Evolutionary conservation across 2,329 filamentous ascomycete genomes (phyloP).

Genomic region (Penicillium capsulatum): DNA sequence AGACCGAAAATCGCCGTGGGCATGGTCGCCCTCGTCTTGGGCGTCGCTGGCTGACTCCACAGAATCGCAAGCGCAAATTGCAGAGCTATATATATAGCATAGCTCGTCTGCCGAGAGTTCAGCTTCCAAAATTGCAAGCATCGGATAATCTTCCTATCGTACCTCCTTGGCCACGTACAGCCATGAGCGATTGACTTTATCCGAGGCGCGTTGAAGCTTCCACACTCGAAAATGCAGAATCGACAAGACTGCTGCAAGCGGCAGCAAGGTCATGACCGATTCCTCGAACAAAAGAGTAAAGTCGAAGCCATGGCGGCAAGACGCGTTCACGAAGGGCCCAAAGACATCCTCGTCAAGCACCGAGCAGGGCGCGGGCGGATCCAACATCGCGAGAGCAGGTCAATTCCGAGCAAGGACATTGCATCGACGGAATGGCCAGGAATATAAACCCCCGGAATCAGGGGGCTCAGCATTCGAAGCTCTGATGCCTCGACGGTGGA

Average conservation of each 20-base stretch:
- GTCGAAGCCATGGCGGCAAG: conserved; percentile 28
- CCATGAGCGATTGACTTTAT: conserved; percentile 21
- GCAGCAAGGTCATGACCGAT: conserved; percentile 21
- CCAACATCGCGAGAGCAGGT: conserved; percentile 7
- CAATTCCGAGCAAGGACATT: neutral
- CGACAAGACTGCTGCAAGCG: conserved; percentile 3
- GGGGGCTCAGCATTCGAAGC: too few species aligned
- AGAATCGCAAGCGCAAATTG: conserved; percentile 11
- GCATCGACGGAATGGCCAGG: neutral
- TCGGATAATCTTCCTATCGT: too few species aligned
- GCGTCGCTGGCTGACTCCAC: conserved; percentile 10
- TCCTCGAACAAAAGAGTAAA: conserved; percentile 33
- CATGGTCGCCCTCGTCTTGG: conserved; percentile 14
- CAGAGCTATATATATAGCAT: conserved; percentile 9
- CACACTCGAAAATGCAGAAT: conserved; percentile 4
- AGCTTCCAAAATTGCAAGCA: too few species aligned
- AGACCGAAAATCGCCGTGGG: conserved; percentile 7
- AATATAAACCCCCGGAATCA: too few species aligned
- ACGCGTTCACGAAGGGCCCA: conserved; percentile 22
- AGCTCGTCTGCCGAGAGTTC: neutral
- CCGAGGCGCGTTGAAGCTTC: conserved; percentile 6
- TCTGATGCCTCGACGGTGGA: too few species aligned
- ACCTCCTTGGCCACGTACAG: conserved; percentile 16
- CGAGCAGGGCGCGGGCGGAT: conserved; percentile 10
- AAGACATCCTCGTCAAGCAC: conserved; percentile 23